Evolutionary conservation across 2,329 filamentous ascomycete genomes (phyloP).

Genomic region (Ramularia collo-cygni): DNA sequence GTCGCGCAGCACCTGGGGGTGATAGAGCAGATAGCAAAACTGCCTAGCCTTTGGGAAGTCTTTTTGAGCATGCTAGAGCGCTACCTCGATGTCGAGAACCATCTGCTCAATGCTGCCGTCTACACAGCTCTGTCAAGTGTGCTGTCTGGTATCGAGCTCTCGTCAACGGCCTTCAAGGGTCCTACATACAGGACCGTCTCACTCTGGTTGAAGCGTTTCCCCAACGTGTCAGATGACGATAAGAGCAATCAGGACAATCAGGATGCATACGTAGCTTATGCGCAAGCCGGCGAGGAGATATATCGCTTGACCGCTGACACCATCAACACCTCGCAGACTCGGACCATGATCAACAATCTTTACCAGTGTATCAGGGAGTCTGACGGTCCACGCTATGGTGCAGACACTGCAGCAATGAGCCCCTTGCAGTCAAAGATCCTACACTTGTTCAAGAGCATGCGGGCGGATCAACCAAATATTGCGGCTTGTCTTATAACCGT

Average conservation of each 20-base stretch:
- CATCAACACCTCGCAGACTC: slow-evolving; percentile 56
- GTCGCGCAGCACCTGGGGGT: slow-evolving; percentile 70
- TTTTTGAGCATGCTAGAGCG: slow-evolving; percentile 62
- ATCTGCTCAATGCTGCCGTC: slow-evolving; percentile 37
- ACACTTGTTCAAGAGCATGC: slow-evolving; percentile 59
- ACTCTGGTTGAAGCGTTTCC: slow-evolving; percentile 28
- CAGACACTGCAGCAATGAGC: slow-evolving; percentile 67
- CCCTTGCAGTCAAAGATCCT: slow-evolving; percentile 65
- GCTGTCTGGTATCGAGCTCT: slow-evolving; percentile 27
- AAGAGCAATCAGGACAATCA: slow-evolving; percentile 51
- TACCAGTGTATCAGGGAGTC: slow-evolving; percentile 65
- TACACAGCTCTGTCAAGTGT: slow-evolving; percentile 36
- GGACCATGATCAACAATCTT: slow-evolving; percentile 64
- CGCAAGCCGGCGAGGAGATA: slow-evolving; percentile 66
- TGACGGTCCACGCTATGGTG: slow-evolving; percentile 59
- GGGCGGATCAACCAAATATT: slow-evolving; percentile 58
- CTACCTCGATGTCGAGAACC: slow-evolving; percentile 36
- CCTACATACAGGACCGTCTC: slow-evolving; percentile 24
- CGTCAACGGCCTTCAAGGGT: slow-evolving; percentile 19
- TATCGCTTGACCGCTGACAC: slow-evolving; percentile 65
- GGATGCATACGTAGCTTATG: slow-evolving; percentile 77
- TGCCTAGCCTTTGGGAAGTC: slow-evolving; percentile 68
- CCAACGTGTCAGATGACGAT: slow-evolving; percentile 13
- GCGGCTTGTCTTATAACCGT: slow-evolving; percentile 62
- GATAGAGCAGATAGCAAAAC: slow-evolving; percentile 58